These are phyloP conservation scores for Diaporthe eres DNA, from an alignment of 2,329 filamentous ascomycete genomes.

Conservation along the genomic window DNA sequence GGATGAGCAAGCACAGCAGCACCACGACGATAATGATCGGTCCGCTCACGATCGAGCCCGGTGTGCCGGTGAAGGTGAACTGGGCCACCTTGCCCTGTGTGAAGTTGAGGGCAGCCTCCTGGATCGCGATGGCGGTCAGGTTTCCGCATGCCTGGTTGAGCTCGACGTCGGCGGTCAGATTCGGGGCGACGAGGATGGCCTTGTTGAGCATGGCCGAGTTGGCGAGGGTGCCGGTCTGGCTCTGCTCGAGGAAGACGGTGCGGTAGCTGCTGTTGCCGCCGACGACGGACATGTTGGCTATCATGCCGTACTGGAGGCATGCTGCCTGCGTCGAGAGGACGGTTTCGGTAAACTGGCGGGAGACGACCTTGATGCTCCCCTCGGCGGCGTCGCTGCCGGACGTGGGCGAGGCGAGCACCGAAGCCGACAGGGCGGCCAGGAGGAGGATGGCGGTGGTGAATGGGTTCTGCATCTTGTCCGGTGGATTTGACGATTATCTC, in stretches of 20 bases:
- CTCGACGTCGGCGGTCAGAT: constrained; percentile 54
- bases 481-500: neutral
- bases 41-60: constrained; percentile 5
- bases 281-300: constrained; percentile 63
- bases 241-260: constrained; percentile 59
- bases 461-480: constrained; percentile 36
- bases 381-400: constrained; percentile 5
- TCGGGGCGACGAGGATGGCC: constrained; percentile 53
- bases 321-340: constrained; percentile 6
- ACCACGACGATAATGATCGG: constrained; percentile 23
- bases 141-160: constrained; percentile 63
- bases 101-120: constrained; percentile 60
- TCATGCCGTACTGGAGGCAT: constrained; percentile 60
- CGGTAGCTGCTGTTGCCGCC: constrained; percentile 61
- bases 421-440: constrained; percentile 27
- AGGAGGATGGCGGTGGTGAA: constrained; percentile 34
- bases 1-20: constrained; percentile 17
- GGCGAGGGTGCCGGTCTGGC: constrained; percentile 56
- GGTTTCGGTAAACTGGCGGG: constrained; percentile 24
- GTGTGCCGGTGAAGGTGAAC: constrained; percentile 43
- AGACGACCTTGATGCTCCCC: constrained; percentile 31
- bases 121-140: constrained; percentile 58
- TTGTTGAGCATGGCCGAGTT: constrained; percentile 58
- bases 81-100: constrained; percentile 57
- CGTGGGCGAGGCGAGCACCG: constrained; percentile 32